phyloP scores from a whole-genome alignment of 495 filamentous ascomycete genomes.

The Usnea hakonensis region DNA sequence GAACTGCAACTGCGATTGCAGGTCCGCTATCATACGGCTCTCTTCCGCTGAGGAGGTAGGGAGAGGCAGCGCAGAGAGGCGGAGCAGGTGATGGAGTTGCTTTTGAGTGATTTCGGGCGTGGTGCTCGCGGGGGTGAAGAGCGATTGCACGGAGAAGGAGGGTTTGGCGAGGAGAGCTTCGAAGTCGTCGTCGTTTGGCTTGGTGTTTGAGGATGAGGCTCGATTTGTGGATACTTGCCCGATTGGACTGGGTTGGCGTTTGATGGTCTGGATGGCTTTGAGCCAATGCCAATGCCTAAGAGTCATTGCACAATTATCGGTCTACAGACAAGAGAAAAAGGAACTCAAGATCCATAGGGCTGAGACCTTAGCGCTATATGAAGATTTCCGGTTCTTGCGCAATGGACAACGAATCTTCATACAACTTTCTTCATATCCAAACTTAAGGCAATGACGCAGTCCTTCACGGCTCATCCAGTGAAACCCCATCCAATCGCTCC shows the following conservation, averaged over 20 bases:
- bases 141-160: slow-evolving; percentile 76
- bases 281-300: not conserved
- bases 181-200: slow-evolving; percentile 32
- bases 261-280: not conserved
- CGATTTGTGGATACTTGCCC: not conserved
- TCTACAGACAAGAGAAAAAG: too few relatives aligned
- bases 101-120: slow-evolving; percentile 39
- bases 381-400: too few relatives aligned
- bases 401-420: too few relatives aligned
- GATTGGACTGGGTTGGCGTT: too few relatives aligned
- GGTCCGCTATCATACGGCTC: slow-evolving; percentile 56
- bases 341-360: not conserved
- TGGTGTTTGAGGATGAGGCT: not conserved
- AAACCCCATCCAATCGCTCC: too few relatives aligned
- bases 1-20: slow-evolving; percentile 82
- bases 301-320: not conserved
- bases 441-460: too few relatives aligned
- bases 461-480: too few relatives aligned
- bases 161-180: slow-evolving; percentile 58
- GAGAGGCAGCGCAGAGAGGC: slow-evolving; percentile 78
- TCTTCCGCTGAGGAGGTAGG: slow-evolving; percentile 55
- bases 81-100: slow-evolving; percentile 75
- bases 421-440: too few relatives aligned
- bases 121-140: slow-evolving; percentile 48
- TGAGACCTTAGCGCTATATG: not conserved